Base-by-base conservation (phyloP, 108 stramenopile genomes). In the Phaeodactylum tricornutum region DNA sequence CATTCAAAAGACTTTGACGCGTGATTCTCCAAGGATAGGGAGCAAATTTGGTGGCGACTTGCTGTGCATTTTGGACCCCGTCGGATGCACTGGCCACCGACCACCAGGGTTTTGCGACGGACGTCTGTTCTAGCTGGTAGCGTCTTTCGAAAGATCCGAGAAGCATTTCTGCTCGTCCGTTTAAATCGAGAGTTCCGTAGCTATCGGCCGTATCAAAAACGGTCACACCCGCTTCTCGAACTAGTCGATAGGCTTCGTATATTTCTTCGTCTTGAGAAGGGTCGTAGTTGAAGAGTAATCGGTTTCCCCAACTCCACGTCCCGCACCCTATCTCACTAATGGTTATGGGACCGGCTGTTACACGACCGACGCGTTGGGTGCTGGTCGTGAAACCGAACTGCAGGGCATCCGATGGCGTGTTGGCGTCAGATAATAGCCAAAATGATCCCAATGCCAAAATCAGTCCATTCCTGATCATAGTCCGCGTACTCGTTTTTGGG, bases 261-360 rank as follows among this genome's bases (percentile, higher is more conserved):
- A 89, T 81, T 33, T 79, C 80, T 33, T 82, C 82, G 45, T 89
- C 87, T 61, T 84, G 82, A 16, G 62, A 67, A 17, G 82, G 75
- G 61, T 84, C 75, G 46, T 89, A 89, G 29, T 81, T 78, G 54
- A 71, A 84, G 25, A 89, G 36, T 11, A 89, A 46, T 31, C 79
- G 72, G 50, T 89, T 89, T 3, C 87, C 87, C 87, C 86, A 87
- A 17, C 59, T 64, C 87, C 87, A 89, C 11, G 87, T 89, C 15
- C 87, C 87, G 45, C 73, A 79, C 14, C 87, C 87, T 5, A 89
- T 29, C 22, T 55, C 58, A 35, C 71, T 73, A 23, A 89, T 75
- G 9, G 65, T 50, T 17, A 87, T 65, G 14, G 86, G 86, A 3
- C 86, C 86, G 6, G 86, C 86, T 0, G 56, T 39, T 2, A 87